Base-by-base conservation (phyloP, 2,329 filamentous ascomycete species). In the Xylariales sp. region DNA sequence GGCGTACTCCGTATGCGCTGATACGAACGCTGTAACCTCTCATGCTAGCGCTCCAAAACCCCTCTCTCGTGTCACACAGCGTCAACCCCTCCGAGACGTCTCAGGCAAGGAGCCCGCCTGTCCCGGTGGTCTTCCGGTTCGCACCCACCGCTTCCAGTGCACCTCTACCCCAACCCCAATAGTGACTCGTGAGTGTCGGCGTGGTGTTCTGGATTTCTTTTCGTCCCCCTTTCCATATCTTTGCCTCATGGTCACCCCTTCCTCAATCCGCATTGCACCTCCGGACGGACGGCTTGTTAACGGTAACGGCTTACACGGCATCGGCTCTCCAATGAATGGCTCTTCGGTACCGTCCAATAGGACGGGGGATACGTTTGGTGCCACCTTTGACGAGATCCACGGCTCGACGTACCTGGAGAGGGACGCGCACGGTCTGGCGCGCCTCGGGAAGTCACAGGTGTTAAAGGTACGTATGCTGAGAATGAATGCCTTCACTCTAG, bases 401-500 rank as follows among this genome's bases (percentile, higher is more conserved):
- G 63, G 68, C 53, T 70, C 69, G 28, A 72, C 68, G n/a, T 72
- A 70, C 62, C 60, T 70, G 45, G 70, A 70, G 48, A 69, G 70
- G 60, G 70, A 70, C 18, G 52, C 63, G 18, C 68, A 49, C 18
- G 65, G 61, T 48, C 68, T 70, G 32, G 70, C 70, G n/a, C 65
- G 68, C 34, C 65, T 70, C 30, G 68, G 70, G 56, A 72, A 68
- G 58, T 67, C 70, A 18, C 65, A 72, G 60, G 70, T 72, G 50
- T 46, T 72, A 41, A 72, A 72, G 66, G 68, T 70, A 68, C 30
- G 52, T 57, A 48, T 36, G 5, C 46, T 57, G 23, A 23, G 23
- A 23, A 18, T n/a, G 32, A 61, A 45, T 32, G 18, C 9, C 16
- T 41, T n/a, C 2, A 34, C 10, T 9, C 12, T 23, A 3, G 23